A percentile compares a stretch with the other conserved stretches of the same genome.
Evolutionary conservation across 2,329 filamentous ascomycete genomes (phyloP).

Genomic region (Cercospora zeina): DNA sequence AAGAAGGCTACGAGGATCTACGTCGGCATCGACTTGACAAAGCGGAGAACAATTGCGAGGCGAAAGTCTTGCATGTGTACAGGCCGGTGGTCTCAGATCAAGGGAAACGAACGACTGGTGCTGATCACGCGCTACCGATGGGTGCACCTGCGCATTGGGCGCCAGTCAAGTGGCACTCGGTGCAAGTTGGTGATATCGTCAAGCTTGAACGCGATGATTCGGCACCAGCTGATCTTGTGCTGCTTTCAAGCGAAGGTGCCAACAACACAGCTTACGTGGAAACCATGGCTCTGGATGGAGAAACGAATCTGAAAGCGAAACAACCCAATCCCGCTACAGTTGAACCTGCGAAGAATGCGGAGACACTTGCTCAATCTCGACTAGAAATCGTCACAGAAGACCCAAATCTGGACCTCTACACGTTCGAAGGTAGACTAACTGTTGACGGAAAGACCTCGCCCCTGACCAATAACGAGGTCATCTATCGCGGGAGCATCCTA

Average conservation of each 20-base stretch:
- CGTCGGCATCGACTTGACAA: slow-evolving; percentile 81
- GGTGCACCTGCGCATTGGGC: slow-evolving; percentile 56
- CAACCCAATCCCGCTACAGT: slow-evolving; percentile 55
- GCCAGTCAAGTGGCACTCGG: slow-evolving; percentile 70
- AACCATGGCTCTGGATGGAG: slow-evolving; percentile 75
- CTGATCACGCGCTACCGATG: slow-evolving; percentile 9
- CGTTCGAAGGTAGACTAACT: slow-evolving; percentile 66
- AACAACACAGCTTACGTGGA: slow-evolving; percentile 78
- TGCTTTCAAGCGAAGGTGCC: slow-evolving; percentile 71
- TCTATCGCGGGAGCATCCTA: slow-evolving; percentile 80
- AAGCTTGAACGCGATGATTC: slow-evolving; percentile 71
- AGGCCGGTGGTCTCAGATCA: slow-evolving; percentile 10
- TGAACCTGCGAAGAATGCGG: slow-evolving; percentile 60
- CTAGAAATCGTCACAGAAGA: slow-evolving; percentile 58
- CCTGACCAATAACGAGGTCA: slow-evolving; percentile 74
- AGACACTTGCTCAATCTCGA: slow-evolving; percentile 50
- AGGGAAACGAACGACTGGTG: not conserved
- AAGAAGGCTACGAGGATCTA: slow-evolving; percentile 89
- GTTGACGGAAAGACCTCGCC: slow-evolving; percentile 61
- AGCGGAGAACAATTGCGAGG: slow-evolving; percentile 64
- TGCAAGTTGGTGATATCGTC: slow-evolving; percentile 79
- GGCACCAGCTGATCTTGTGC: slow-evolving; percentile 73
- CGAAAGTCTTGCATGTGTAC: slow-evolving; percentile 30
- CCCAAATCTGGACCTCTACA: slow-evolving; percentile 72
- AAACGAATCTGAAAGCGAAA: slow-evolving; percentile 76